Evolutionary conservation across 148 eudicot species (phyloP).

Genomic region (Nepenthes gracilis): DNA sequence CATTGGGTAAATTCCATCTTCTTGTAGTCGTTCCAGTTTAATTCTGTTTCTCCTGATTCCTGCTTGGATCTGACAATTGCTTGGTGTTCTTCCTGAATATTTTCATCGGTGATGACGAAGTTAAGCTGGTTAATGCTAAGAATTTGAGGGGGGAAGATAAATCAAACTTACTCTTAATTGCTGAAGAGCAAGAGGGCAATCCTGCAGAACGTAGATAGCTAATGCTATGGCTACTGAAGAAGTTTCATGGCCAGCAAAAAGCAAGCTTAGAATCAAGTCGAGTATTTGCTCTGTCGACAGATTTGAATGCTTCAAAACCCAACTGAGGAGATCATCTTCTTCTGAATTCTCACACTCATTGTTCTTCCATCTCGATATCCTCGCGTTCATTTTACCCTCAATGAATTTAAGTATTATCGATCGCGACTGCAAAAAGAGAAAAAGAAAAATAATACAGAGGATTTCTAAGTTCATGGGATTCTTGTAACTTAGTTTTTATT

Average conservation of each 20-base stretch:
- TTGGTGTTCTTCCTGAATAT: conserved; percentile 63
- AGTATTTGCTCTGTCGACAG: conserved; percentile 86
- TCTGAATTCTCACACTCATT: conserved; percentile 13
- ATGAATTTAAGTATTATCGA: conserved; percentile 66
- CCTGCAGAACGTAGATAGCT: conserved; percentile 77
- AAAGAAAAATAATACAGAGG: not conserved
- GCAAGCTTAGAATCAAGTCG: conserved; percentile 76
- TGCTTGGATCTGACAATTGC: conserved; percentile 51
- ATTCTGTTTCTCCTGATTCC: conserved; percentile 37
- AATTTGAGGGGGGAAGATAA: not conserved
- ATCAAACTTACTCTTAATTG: conserved; percentile 53
- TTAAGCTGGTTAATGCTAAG: not conserved
- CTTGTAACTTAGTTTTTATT: no score
- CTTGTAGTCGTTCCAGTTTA: conserved; percentile 93
- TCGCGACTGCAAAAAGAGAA: conserved; percentile 45
- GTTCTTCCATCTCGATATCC: conserved; percentile 19
- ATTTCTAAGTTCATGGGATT: not conserved
- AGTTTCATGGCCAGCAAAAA: conserved; percentile 97
- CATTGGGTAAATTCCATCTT: conserved; percentile 97
- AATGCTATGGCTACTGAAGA: conserved; percentile 90
- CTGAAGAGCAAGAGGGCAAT: conserved; percentile 53
- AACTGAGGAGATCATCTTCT: conserved; percentile 81
- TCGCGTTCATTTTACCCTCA: conserved; percentile 66
- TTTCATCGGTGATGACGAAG: not conserved
- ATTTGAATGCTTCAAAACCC: conserved; percentile 75